Conservation (phyloP, 2,329 filamentous ascomycete genomes). For the Xylariaceae sp. region DNA sequence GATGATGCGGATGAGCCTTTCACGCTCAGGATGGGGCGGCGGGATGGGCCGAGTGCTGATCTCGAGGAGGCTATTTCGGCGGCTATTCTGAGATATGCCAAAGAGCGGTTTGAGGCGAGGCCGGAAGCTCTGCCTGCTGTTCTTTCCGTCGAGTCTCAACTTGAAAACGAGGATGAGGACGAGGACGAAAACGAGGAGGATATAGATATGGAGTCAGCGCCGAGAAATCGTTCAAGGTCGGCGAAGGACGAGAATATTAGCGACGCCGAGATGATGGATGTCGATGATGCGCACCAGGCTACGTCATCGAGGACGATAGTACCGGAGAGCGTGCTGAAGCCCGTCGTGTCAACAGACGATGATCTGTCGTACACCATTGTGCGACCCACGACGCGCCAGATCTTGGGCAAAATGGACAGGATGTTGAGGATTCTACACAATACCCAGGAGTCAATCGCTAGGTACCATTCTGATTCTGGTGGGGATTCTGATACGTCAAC, state of each 20-base stretch:
- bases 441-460: constrained; percentile 53
- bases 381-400: constrained; percentile 65
- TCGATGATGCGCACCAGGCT: constrained; percentile 14
- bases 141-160: constrained; percentile 10
- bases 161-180: background rate
- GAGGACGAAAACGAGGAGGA: constrained; percentile 15
- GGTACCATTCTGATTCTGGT: constrained; percentile 27
- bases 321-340: constrained; percentile 33
- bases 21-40: constrained; percentile 46
- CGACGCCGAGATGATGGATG: constrained; percentile 22
- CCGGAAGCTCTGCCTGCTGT: constrained; percentile 29
- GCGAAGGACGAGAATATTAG: constrained; percentile 19
- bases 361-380: constrained; percentile 63
- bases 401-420: constrained; percentile 66
- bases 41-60: constrained; percentile 52
- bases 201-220: constrained; percentile 13
- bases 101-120: constrained; percentile 55
- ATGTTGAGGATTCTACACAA: constrained; percentile 70
- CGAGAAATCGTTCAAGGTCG: constrained; percentile 18
- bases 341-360: constrained; percentile 68
- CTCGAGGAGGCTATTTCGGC: constrained; percentile 72
- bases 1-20: constrained; percentile 42
- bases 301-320: background rate
- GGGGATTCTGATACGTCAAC: constrained; percentile 25
- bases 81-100: constrained; percentile 63